Base-by-base conservation (phyloP, 73 alveolate species). In the Breviolum minutum region DNA sequence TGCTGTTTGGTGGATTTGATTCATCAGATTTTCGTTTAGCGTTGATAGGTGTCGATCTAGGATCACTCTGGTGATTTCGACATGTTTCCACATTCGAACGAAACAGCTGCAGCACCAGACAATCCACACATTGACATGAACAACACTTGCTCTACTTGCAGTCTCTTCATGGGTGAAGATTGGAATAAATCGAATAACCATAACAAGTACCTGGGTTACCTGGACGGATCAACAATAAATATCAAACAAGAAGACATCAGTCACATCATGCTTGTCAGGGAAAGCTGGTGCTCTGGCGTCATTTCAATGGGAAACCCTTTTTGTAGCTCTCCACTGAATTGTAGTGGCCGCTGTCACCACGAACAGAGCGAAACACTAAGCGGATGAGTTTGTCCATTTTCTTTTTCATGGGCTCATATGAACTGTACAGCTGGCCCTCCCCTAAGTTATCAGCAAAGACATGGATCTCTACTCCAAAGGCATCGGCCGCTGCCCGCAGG, bases 371-470 rank as follows among this genome's bases (percentile, higher is more conserved):
- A 80, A 80, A 80, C 32, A 80, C 88, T 32, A 80, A 48, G 32
- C 88, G 88, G 20, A 80, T 17, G 68, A 80, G 69, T 19, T 80
- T 80, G 88, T 66, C 54, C 68, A 80, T 80, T 66, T 80, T 80
- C 88, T 48, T 80, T 66, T 83, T 61, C 7, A 61, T 24, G 62
- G 92, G 71, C 32, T 83, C 92, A 61, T 83, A 83, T 12, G 71
- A 54, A 61, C 71, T 83, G 95, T 87, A 63, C 82, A 87, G 24
- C 83, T 64, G 82, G 83, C 83, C 82, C 14, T 87, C 95, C 22
- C 79, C 71, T 68, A 87, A 87, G 54, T 63, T 30, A 17, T 87
- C 95, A 4, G 80, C 95, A n/a, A 87, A 87, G 83, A 87, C 95
- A 20, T 87, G 95, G 30, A 87, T 87, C 95, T 87, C 83, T 6